Base-by-base conservation (phyloP, 2,329 filamentous ascomycete genomes). In the Diplodia seriata region DNA sequence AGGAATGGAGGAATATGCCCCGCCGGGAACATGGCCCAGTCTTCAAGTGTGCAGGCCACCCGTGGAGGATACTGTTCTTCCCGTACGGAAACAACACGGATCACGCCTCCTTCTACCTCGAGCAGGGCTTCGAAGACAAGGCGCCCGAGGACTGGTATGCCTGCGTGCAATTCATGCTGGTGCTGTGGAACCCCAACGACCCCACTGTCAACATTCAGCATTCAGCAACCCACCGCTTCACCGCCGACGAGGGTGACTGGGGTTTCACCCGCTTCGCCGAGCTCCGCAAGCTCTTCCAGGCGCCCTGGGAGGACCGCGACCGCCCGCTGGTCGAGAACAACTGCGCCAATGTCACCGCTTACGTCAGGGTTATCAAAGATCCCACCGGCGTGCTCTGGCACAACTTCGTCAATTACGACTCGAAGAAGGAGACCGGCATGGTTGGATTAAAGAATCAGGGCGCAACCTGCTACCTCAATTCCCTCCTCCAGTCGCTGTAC, bases 351-450 rank as follows among this genome's bases (percentile, higher is more conserved):
- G 89, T 96, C 75, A 95, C 92, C 0, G 92, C 92, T 67, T 96
- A 93, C 73, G 86, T 96, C 56, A 87, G 92, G 64, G 84, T 95
- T 61, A 88, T 95, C 59, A 91, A 95, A 75, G 92, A 97, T 74
- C 92, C 94, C 70, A 97, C 92, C 0, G 92, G 92, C 66, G 92
- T 95, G 4, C 78, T 97, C 68, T 97, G 92, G 92, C 92, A 96
- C 81, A 95, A 92, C 80, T 94, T 97, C 78, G 85, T 89, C 63
- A 80, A 70, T 81, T 99, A 99, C 78, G 94, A 99, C 77, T 98
- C 95, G n/a, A 99, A 98, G 82, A 97, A 95, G 78, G 94, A 97
- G 81, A 99, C 95, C 0, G 95, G 95, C 68, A 98, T 94, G 83
- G 95, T 99, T 51, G 95, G 95, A 2, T 84, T 99, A 66, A 95